Base-by-base conservation (phyloP, 202 grass and related monocot species). In the Cymbopogon flexuosus region DNA sequence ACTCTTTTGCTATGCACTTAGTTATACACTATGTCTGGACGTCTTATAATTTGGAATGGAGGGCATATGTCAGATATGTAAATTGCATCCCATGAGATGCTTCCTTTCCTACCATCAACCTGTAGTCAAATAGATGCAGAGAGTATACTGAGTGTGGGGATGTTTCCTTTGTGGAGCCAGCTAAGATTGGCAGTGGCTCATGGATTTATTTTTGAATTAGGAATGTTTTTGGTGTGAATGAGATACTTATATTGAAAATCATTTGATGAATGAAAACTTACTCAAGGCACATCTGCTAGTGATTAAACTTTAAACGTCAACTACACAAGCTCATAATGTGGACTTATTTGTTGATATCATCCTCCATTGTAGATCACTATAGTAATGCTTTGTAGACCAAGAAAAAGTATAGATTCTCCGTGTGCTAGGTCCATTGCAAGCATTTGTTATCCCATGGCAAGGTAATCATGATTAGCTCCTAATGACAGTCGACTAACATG, bases 321-420 rank as follows among this genome's bases (percentile, higher is more conserved):
- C 12, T 37, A 23, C 31, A 68, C 43, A 34, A 63, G 23, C 1
- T 57, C 2, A 34, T 49, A 49, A 62, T 69, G 63, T 60, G 13
- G 40, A 39, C 43, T 24, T 83, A 78, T 74, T 83, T 35, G 5
- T 21, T 65, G 45, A 23, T 65, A 49, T 70, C 71, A 76, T 72
- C 71, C 21, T 70, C 12, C 8, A 70, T n/a, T 70, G 40, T 52
- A 36, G 18, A n/a, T n/a, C n/a, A n/a, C n/a, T n/a, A n/a, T n/a
- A n/a, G n/a, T n/a, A n/a, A n/a, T n/a, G n/a, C n/a, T n/a, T n/a
- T n/a, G n/a, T n/a, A n/a, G n/a, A n/a, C n/a, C n/a, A n/a, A n/a
- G n/a, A n/a, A n/a, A n/a, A n/a, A n/a, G n/a, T n/a, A n/a, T n/a
- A n/a, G n/a, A n/a, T n/a, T n/a, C n/a, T n/a, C n/a, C n/a, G n/a